These are phyloP conservation scores for Cadophora sp. DNA, from an alignment of 2,329 filamentous ascomycete genomes.

Conservation along the genomic window DNA sequence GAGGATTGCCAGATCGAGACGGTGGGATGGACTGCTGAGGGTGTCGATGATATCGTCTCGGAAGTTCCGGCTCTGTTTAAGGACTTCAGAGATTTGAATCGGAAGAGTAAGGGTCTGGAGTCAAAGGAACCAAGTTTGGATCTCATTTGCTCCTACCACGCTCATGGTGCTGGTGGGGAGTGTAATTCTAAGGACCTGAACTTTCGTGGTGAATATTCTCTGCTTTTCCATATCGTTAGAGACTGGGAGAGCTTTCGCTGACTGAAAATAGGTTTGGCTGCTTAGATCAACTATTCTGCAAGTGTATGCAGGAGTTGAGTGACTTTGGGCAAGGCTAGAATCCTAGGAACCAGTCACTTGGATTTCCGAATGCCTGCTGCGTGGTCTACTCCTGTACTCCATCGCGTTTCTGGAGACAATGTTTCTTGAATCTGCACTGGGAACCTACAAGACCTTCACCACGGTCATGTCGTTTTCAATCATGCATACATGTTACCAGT, in stretches of 20 bases:
- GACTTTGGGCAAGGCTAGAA: background rate
- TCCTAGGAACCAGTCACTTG: background rate
- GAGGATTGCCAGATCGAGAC: slow-evolving; percentile 13
- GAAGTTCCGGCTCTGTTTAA: slow-evolving; percentile 11
- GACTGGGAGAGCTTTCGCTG: background rate
- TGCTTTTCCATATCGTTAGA: background rate
- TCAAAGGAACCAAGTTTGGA: background rate
- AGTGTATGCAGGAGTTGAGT: background rate
- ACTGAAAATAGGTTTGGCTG: background rate
- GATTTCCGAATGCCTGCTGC: background rate
- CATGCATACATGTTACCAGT: background rate
- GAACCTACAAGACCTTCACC: background rate
- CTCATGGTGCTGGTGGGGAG: background rate
- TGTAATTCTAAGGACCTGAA: slow-evolving; percentile 5
- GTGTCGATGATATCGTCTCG: background rate
- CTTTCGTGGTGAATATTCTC: background rate
- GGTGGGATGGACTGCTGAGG: slow-evolving; percentile 5
- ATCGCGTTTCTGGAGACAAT: background rate
- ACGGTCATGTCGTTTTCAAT: background rate
- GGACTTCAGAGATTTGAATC: slow-evolving; percentile 18
- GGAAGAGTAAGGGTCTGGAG: slow-evolving; percentile 13
- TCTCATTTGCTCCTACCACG: slow-evolving; percentile 11
- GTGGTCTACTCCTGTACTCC: background rate
- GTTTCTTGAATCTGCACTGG: background rate
- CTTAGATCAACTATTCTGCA: background rate